phyloP scores from a whole-genome alignment of 106 monocot species.

The Alisma plantagoaquatica region DNA sequence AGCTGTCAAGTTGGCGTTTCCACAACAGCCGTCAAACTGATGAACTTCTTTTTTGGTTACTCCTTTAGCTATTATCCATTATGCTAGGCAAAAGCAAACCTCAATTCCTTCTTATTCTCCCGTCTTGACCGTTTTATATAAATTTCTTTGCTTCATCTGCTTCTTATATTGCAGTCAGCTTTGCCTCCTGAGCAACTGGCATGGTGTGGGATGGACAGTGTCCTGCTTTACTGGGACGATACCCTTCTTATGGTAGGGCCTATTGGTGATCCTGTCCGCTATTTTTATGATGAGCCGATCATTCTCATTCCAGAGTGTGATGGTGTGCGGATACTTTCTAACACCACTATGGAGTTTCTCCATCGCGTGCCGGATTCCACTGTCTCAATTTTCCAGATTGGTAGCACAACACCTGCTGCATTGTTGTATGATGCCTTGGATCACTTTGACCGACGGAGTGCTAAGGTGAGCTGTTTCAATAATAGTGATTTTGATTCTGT shows the following conservation, averaged over 20 bases:
- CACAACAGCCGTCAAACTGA: no score
- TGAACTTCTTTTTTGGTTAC: no score
- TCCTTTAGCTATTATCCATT: no score
- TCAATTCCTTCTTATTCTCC: no score
- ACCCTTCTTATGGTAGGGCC: conserved; percentile 91
- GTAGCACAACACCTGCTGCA: conserved; percentile 81
- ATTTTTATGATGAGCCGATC: conserved; percentile 84
- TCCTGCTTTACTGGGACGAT: conserved; percentile 93
- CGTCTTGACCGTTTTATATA: no score
- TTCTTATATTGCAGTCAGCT: conserved; percentile 36
- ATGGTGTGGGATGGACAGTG: conserved; percentile 98
- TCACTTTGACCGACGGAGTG: conserved; percentile 82
- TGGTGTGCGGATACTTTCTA: conserved; percentile 90
- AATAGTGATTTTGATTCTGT: no score
- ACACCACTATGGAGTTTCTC: conserved; percentile 87
- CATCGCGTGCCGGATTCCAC: conserved; percentile 94
- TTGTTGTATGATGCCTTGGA: conserved; percentile 97
- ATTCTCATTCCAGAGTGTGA: conserved; percentile 89
- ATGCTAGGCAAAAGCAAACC: no score
- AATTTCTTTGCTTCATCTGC: no score
- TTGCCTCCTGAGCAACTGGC: conserved; percentile 88
- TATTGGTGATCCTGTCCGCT: conserved; percentile 73
- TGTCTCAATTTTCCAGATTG: conserved; percentile 93
- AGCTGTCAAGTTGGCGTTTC: no score
- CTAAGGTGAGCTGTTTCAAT: conserved; percentile 88